Conservation (phyloP, 2,329 filamentous ascomycete genomes). For the Pyrenochaeta sp. region DNA sequence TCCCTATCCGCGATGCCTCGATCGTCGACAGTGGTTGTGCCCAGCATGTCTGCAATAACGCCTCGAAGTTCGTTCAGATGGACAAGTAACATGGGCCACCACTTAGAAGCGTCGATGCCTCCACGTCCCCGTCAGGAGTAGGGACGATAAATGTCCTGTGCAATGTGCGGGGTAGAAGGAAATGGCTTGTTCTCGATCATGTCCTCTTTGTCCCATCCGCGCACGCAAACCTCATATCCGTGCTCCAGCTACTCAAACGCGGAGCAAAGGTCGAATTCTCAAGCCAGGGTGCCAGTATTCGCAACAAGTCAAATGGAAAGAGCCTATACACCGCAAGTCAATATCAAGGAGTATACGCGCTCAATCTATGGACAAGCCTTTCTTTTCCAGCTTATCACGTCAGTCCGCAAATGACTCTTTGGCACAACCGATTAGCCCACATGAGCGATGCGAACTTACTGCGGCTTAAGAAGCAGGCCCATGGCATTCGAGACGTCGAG, state of each 20-base stretch:
- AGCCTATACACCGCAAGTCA: background rate
- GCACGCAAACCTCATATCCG: slow-evolving; percentile 9
- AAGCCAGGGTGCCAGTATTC: background rate
- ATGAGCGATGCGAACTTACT: slow-evolving; percentile 9
- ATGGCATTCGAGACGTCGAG: slow-evolving; percentile 14
- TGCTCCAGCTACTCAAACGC: slow-evolving; percentile 4
- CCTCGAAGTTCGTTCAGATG: slow-evolving; percentile 7
- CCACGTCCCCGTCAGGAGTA: background rate
- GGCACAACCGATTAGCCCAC: slow-evolving; percentile 9
- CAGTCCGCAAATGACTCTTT: slow-evolving; percentile 3
- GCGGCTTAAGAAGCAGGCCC: slow-evolving; percentile 13
- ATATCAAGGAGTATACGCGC: slow-evolving; percentile 6
- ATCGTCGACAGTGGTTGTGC: slow-evolving; percentile 12
- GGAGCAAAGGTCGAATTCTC: slow-evolving; percentile 1
- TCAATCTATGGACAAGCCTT: slow-evolving; percentile 1
- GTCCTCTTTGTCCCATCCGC: too few relatives aligned
- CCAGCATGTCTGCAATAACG: slow-evolving; percentile 8
- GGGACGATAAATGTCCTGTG: background rate
- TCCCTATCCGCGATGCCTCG: slow-evolving; percentile 13
- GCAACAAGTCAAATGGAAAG: background rate
- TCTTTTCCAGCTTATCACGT: slow-evolving; percentile 9
- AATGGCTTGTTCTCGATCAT: slow-evolving; percentile 11
- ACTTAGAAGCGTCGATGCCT: background rate
- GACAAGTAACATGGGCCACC: background rate
- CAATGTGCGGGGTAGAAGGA: background rate